Conservation (phyloP, 2,329 filamentous ascomycete genomes). For the Talaromyces sp. region DNA sequence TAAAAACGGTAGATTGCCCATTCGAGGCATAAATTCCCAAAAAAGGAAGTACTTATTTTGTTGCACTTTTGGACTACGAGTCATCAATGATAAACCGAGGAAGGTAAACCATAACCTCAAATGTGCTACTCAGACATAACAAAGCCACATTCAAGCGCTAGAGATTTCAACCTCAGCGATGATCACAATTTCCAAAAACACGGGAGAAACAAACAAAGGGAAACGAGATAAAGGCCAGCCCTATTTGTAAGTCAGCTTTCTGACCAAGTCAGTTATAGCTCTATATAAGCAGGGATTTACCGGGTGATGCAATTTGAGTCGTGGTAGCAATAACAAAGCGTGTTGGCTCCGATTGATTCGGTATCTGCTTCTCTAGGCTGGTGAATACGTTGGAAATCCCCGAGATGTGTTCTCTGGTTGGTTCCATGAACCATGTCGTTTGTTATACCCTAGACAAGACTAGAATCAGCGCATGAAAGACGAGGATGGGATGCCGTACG, state of each 20-base stretch:
- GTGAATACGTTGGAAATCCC: not conserved
- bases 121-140: not conserved
- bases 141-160: not conserved
- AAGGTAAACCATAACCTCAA: not conserved
- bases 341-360: not conserved
- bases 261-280: not conserved
- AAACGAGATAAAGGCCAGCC: not conserved
- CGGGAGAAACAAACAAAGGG: not conserved
- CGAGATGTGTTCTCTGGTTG: not conserved
- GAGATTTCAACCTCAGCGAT: not conserved
- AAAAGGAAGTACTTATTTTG: slow-evolving; percentile 3
- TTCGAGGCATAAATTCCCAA: not conserved
- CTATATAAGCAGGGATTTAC: not conserved
- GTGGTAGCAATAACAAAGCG: not conserved
- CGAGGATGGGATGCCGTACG: not conserved
- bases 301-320: not conserved
- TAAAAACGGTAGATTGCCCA: not conserved
- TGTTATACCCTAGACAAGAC: not conserved
- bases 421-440: not conserved
- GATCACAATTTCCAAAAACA: not conserved
- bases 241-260: not conserved
- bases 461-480: not conserved
- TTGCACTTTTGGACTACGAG: not conserved
- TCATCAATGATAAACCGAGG: not conserved
- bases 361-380: not conserved